Conservation (phyloP, 176 grass and related monocot species). For the Poa annua region DNA sequence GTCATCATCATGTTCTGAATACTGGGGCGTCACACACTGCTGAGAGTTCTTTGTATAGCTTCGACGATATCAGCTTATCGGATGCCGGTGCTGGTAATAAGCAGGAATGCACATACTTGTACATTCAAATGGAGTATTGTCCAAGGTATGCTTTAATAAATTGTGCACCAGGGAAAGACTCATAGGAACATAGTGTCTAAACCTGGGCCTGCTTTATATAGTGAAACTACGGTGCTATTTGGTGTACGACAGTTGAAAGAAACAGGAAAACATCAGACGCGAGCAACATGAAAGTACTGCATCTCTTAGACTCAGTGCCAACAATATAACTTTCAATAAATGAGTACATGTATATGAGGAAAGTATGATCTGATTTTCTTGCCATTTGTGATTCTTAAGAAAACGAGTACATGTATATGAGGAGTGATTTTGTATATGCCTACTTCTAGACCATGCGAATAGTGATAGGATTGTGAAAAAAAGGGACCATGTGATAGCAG, state of each 20-base stretch:
- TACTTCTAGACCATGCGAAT: neutral
- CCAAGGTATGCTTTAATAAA: conserved; percentile 55
- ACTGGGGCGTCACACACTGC: conserved; percentile 57
- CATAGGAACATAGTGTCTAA: neutral
- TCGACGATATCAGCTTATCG: conserved; percentile 59
- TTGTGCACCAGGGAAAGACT: conserved; percentile 13
- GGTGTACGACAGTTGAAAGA: neutral
- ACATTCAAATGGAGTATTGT: conserved; percentile 99
- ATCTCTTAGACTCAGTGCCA: neutral
- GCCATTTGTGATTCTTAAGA: conserved; percentile 18
- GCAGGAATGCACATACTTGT: conserved; percentile 89
- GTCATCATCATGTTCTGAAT: conserved; percentile 63
- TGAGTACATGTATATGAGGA: neutral
- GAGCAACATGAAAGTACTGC: neutral
- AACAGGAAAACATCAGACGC: neutral
- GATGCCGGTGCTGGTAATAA: conserved; percentile 67
- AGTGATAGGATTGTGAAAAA: no score
- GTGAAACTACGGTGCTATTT: neutral
- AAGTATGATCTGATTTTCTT: conserved; percentile 2
- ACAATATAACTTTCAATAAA: neutral
- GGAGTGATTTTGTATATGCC: conserved; percentile 2
- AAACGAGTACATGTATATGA: neutral
- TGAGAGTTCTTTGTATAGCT: conserved; percentile 70
- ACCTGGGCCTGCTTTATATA: neutral
- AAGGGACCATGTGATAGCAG: neutral